Base-by-base conservation (phyloP, 164 flowering plant species). In the Liquidambar formosana region DNA sequence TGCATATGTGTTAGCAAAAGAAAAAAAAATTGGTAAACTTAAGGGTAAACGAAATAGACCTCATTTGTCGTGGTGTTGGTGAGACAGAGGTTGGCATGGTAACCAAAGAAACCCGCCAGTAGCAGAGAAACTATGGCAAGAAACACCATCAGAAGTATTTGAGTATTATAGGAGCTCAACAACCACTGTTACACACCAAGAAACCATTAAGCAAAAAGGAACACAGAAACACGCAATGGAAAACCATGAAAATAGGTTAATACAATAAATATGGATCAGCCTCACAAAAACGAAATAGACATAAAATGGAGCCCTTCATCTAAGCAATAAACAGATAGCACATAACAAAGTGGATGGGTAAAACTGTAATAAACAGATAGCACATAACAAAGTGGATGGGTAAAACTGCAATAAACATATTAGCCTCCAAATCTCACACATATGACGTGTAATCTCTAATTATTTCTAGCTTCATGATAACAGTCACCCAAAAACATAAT, bases 51-150 rank as follows among this genome's bases (percentile, higher is more conserved):
- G 25, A 25, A 41, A 65, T 21, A 22, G 52, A 96, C 98, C 97
- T 96, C 99, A 76, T 96, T 93, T 5, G 98, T 93, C 25, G 99
- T 96, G 10, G 89, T 93, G 77, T 96, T 96, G 68, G 86, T 84
- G 59, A 92, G 79, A 65, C 95, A 93, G 10, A 96, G 94, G 52
- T 83, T 86, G 22, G 88, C 83, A 74, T 96, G 97, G 78, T 91
- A 93, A 18, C 82, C 89, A 70, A 91, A 90, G 84, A 96, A 96
- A 53, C 97, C 97, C 0, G 85, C 90, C 72, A 95, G 70, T 44
- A 91, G 83, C 75, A 93, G 65, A 25, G 94, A 83, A 63, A 95
- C 83, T 25, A 91, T 78, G 58, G 87, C 92, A 49, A 93, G 88
- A 77, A 95, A 95, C 78, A 91, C 91, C 89, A 91, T 85, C 10